Conservation (phyloP, 495 filamentous ascomycete genomes). For the Chlorociboria aeruginascens region DNA sequence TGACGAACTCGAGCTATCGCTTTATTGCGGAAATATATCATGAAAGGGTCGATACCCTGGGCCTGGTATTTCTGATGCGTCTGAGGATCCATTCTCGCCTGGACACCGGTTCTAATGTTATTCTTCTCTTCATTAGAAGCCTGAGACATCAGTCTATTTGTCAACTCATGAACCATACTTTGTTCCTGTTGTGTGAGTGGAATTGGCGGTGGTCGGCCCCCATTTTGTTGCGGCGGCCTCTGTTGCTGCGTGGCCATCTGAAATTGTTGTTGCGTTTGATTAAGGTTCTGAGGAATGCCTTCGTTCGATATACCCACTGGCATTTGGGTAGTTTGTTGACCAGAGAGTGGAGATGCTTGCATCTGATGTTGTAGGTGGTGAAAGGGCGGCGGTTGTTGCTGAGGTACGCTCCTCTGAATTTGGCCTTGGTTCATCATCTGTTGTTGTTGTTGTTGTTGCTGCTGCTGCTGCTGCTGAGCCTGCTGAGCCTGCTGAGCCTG, state of each 20-base stretch:
- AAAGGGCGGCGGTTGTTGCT: constrained; percentile 30
- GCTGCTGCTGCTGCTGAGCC: constrained; percentile 20
- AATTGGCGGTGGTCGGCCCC: constrained; percentile 4
- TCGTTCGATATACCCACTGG: constrained; percentile 17
- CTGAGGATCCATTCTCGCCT: constrained; percentile 19
- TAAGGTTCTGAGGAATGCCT: constrained; percentile 13
- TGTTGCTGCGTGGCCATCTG: constrained; percentile 21
- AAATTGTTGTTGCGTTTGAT: constrained; percentile 25
- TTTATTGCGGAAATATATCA: constrained; percentile 29
- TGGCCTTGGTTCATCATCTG: constrained; percentile 36
- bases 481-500: too few relatives aligned
- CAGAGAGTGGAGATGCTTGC: constrained; percentile 31
- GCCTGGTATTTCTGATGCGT: constrained; percentile 23
- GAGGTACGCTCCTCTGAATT: constrained; percentile 20
- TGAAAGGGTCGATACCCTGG: constrained; percentile 27
- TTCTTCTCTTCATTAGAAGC: constrained; percentile 24
- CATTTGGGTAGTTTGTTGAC: constrained; percentile 14
- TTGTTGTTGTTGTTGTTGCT: constrained; percentile 17
- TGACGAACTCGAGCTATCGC: constrained; percentile 20
- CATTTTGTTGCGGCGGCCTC: constrained; percentile 10
- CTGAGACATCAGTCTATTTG: constrained; percentile 6
- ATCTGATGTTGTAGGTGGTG: constrained; percentile 37
- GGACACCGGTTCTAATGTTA: constrained; percentile 22
- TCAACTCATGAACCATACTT: constrained; percentile 5
- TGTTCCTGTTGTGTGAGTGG: constrained; percentile 8